Evolutionary conservation across 495 filamentous ascomycete genomes (phyloP).

Genomic region (Astrothelium subdiscretum): DNA sequence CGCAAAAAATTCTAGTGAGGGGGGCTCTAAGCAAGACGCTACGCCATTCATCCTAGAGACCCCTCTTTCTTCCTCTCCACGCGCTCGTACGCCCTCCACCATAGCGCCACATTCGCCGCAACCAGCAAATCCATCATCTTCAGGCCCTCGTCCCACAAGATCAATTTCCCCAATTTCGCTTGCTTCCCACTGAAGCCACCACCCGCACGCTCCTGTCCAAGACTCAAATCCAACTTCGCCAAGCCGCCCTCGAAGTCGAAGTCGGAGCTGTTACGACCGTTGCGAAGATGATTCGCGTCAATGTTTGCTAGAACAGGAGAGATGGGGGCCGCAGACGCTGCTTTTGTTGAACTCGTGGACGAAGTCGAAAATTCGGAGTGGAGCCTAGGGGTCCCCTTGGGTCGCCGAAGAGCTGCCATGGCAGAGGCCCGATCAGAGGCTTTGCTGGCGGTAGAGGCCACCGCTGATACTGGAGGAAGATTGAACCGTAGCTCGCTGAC

Average conservation of each 20-base stretch:
- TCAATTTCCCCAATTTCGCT: slow-evolving; percentile 85
- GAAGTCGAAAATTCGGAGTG: slow-evolving; percentile 5
- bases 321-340: background rate
- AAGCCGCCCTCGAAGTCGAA: slow-evolving; percentile 8
- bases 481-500: slow-evolving; percentile 87
- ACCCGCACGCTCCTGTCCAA: slow-evolving; percentile 67
- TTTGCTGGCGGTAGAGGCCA: background rate
- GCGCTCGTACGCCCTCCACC: slow-evolving; percentile 81
- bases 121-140: slow-evolving; percentile 94
- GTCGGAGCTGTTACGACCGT: slow-evolving; percentile 5
- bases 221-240: slow-evolving; percentile 52
- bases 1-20: too few species aligned
- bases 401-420: background rate
- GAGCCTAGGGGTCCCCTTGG: background rate
- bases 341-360: slow-evolving; percentile 11
- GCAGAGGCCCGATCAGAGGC: background rate
- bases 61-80: slow-evolving; percentile 13
- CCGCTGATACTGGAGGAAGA: slow-evolving; percentile 36
- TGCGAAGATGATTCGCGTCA: background rate
- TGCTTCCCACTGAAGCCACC: slow-evolving; percentile 74
- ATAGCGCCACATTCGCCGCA: slow-evolving; percentile 79
- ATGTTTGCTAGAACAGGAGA: background rate
- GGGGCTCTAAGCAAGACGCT: too few species aligned
- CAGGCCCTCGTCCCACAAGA: slow-evolving; percentile 79
- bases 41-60: too few species aligned